Conservation (phyloP, 2,329 filamentous ascomycete species). For the Ilyonectria robusta region DNA sequence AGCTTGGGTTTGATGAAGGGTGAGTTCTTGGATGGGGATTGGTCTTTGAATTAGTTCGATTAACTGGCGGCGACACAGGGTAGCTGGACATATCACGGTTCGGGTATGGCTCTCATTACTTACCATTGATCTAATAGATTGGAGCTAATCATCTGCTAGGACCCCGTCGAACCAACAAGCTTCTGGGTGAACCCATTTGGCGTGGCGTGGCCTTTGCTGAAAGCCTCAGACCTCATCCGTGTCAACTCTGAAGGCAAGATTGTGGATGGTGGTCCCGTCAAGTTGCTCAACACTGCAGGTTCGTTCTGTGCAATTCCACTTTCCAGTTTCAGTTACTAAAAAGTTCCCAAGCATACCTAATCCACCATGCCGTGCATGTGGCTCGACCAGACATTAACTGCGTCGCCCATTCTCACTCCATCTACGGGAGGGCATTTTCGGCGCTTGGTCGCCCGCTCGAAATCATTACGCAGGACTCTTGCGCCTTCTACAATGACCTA, state of each 20-base stretch:
- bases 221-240: conserved; percentile 76
- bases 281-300: conserved; percentile 25
- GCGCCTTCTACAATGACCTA: conserved; percentile 27
- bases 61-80: conserved; percentile 49
- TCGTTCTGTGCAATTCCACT: not conserved
- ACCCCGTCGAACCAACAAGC: conserved; percentile 71
- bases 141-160: conserved; percentile 44
- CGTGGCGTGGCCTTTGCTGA: conserved; percentile 50
- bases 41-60: not conserved
- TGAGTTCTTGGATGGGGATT: not conserved
- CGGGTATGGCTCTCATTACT: conserved; percentile 6
- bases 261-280: conserved; percentile 69
- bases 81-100: conserved; percentile 75
- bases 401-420: conserved; percentile 27
- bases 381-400: conserved; percentile 29
- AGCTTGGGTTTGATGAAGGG: conserved; percentile 69
- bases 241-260: conserved; percentile 73
- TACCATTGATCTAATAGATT: not conserved
- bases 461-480: conserved; percentile 28
- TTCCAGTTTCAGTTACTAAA: not conserved
- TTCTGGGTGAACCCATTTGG: conserved; percentile 80
- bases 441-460: conserved; percentile 19
- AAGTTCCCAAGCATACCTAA: conserved; percentile 20
- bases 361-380: conserved; percentile 27
- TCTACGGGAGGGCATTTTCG: conserved; percentile 23